These are phyloP conservation scores for Papilionanthe hybrid DNA, from an alignment of 116 monocot genomes.

Conservation along the genomic window DNA sequence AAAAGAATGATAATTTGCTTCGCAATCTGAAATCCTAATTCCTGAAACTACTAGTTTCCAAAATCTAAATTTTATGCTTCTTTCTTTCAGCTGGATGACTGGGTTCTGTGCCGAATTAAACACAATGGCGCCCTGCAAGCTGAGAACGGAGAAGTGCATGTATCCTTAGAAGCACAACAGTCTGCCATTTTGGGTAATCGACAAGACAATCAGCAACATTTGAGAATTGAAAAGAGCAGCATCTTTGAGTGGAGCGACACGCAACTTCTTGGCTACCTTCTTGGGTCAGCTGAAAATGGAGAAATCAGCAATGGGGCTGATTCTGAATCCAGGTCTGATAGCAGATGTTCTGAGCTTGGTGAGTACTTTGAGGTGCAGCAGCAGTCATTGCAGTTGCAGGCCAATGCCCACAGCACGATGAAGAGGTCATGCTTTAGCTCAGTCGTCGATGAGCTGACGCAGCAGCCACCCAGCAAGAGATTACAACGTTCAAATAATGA, in stretches of 20 bases:
- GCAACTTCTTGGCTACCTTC: background rate
- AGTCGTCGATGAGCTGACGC: background rate
- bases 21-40: too few species aligned
- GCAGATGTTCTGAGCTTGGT: background rate
- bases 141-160: background rate
- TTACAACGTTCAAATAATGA: background rate
- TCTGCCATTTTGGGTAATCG: background rate
- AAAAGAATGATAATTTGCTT: background rate
- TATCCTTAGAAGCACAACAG: background rate
- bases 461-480: background rate
- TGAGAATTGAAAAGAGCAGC: background rate
- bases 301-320: background rate
- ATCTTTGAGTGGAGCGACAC: background rate
- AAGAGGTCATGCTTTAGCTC: background rate
- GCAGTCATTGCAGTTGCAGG: background rate
- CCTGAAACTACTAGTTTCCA: too few species aligned
- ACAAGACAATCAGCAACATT: background rate
- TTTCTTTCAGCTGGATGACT: constrained; percentile 31
- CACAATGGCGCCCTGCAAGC: constrained; percentile 10
- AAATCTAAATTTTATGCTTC: too few species aligned
- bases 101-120: constrained; percentile 42
- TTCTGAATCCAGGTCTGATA: background rate
- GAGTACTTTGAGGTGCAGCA: background rate
- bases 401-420: background rate
- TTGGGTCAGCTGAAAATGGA: background rate